phyloP scores from a whole-genome alignment of 345 rosid species.

The Lagerstroemia speciosa region DNA sequence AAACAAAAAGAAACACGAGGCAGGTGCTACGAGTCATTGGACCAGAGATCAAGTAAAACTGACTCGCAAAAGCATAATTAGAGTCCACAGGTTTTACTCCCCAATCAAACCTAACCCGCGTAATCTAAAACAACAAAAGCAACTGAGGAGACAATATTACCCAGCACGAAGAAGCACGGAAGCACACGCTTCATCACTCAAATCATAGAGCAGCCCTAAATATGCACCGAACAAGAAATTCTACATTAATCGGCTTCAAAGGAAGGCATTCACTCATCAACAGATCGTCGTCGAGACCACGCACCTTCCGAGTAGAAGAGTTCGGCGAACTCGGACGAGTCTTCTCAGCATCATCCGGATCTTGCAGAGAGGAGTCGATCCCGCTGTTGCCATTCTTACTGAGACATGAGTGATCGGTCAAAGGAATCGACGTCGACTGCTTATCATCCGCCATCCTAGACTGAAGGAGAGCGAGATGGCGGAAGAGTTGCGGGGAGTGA shows the following conservation, averaged over 20 bases:
- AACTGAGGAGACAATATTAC: neutral
- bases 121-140: neutral
- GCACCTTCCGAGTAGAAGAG: constrained; percentile 76
- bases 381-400: constrained; percentile 5
- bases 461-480: neutral
- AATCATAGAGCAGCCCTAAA: neutral
- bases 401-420: constrained; percentile 15
- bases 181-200: neutral
- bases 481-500: neutral
- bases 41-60: neutral
- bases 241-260: neutral
- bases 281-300: too few species aligned
- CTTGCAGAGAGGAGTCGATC: constrained; percentile 15
- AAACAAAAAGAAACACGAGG: neutral
- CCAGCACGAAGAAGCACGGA: neutral
- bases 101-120: neutral
- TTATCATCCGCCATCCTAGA: constrained; percentile 18
- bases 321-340: constrained; percentile 62
- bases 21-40: neutral
- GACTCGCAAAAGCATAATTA: neutral
- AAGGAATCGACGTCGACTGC: constrained; percentile 19
- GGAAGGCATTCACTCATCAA: too few species aligned
- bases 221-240: neutral
- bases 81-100: neutral
- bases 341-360: constrained; percentile 45